Conservation (phyloP, 768 basidiomycete genomes). For the Suillus lakei region DNA sequence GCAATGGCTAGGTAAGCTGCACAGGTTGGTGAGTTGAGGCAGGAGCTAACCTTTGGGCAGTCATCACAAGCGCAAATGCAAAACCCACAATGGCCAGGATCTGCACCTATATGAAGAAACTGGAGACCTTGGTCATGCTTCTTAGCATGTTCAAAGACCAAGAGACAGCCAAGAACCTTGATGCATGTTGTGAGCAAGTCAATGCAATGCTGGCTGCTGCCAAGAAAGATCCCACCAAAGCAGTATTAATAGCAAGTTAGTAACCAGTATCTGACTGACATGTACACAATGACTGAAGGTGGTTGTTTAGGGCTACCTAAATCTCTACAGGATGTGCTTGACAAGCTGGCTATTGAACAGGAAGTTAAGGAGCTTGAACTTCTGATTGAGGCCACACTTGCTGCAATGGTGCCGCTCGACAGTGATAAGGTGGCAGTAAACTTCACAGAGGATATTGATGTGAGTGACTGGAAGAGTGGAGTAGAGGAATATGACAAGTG, state of each 20-base stretch:
- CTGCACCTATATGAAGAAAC: too few species aligned
- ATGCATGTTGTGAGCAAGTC: too few species aligned
- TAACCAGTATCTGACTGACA: too few species aligned
- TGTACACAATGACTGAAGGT: not conserved
- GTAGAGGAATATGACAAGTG: constrained; percentile 2
- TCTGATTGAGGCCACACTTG: not conserved
- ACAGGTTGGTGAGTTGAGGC: too few species aligned
- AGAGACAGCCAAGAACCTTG: too few species aligned
- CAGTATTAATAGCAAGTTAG: too few species aligned
- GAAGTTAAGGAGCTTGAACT: not conserved
- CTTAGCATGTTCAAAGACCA: too few species aligned
- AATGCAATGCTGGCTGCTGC: too few species aligned
- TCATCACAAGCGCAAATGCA: not conserved
- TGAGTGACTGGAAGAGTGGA: constrained; percentile 2
- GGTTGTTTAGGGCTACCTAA: not conserved
- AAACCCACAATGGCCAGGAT: too few species aligned
- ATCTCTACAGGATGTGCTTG: not conserved
- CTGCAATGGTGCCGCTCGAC: not conserved
- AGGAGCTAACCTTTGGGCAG: not conserved
- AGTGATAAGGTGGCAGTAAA: not conserved
- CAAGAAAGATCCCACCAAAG: too few species aligned
- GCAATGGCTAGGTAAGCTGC: not conserved
- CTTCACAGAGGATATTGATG: not conserved
- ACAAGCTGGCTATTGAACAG: not conserved
- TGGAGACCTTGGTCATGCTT: too few species aligned